Evolutionary conservation across 2,329 filamentous ascomycete species (phyloP), one percentile per base, ranked within the genome.

Genomic region (Ceratocystis albifundus): DNA sequence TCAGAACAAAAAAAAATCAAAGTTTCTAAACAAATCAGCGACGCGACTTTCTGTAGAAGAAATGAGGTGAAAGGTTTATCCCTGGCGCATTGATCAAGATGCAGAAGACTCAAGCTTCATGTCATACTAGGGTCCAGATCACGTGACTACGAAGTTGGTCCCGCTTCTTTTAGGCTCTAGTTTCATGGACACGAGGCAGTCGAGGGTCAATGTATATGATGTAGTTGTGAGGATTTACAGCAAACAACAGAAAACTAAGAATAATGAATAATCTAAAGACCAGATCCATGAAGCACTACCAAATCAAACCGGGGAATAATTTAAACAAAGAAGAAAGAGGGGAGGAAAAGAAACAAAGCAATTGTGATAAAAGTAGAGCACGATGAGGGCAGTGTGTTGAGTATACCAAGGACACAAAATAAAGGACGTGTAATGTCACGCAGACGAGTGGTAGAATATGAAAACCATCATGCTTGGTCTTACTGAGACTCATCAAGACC

Each of bases 11-110:
- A 4, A 15, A 41, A 12, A 41, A 41, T 15, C 15, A 3, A 12
- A 15, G 36, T 41, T 41, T 41, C 36, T 4, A 41, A 41, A 15
- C 36, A 41, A 41, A 12, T 12, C 36, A 41, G 36, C 36, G 30
- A 59, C 30, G 55, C 55, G 25, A 59, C 4, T 59, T 30, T 53
- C 5, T 15, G 3, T 7, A 12, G 8, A 6, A 36, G 32, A 36
- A 36, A n/a, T 17, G 4, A 44, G 44, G 44, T 20, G 44, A 62
- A 45, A 44, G n/a, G 25, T 15, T 25, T 25, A 62, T 25, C 59
- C 59, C 41, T 62, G 59, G 59, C 32, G 32, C 59, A 41, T 62
- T 62, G 59, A 25, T 59, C 55, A 32, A n/a, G n/a, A 41, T 41
- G 36, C 36, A 15, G 10, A 41, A 41, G 36, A 41, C 36, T 3